phyloP scores from a whole-genome alignment of 306 rosid genomes.

The Fagus crenata region DNA sequence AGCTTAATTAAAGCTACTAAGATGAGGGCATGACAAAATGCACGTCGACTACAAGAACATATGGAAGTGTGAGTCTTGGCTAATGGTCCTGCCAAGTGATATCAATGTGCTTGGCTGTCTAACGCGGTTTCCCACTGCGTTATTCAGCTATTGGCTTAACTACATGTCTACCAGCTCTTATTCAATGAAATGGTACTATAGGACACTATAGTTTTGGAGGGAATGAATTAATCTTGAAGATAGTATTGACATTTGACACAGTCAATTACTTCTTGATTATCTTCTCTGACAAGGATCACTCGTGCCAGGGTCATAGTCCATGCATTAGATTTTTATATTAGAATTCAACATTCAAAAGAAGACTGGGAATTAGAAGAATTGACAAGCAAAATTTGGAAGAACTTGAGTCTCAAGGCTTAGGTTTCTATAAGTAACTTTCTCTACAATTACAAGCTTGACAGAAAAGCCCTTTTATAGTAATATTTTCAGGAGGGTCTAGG shows the following conservation, averaged over 20 bases:
- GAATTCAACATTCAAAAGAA: not conserved
- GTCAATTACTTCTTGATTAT: not conserved
- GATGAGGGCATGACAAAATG: too few relatives aligned
- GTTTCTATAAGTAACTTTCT: too few relatives aligned
- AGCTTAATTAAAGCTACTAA: too few relatives aligned
- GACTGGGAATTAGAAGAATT: not conserved
- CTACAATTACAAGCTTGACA: too few relatives aligned
- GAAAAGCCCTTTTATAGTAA: too few relatives aligned
- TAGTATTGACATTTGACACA: not conserved
- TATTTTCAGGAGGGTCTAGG: too few relatives aligned
- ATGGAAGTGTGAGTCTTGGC: not conserved
- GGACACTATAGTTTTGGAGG: too few relatives aligned
- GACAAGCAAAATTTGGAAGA: not conserved
- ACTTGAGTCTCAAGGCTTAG: too few relatives aligned
- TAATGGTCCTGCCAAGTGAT: not conserved
- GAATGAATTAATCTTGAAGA: too few relatives aligned
- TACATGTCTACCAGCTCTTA: too few relatives aligned
- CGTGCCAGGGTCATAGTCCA: not conserved
- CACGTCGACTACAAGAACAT: not conserved
- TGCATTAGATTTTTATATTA: not conserved
- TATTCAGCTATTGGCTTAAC: too few relatives aligned
- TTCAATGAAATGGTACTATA: too few relatives aligned
- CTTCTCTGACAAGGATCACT: not conserved
- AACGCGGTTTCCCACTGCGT: constrained; percentile 28
- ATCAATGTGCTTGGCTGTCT: constrained; percentile 26